These are phyloP conservation scores for Cyberlindnera sargentensis DNA, from an alignment of 805 yeast species.

Conservation along the genomic window DNA sequence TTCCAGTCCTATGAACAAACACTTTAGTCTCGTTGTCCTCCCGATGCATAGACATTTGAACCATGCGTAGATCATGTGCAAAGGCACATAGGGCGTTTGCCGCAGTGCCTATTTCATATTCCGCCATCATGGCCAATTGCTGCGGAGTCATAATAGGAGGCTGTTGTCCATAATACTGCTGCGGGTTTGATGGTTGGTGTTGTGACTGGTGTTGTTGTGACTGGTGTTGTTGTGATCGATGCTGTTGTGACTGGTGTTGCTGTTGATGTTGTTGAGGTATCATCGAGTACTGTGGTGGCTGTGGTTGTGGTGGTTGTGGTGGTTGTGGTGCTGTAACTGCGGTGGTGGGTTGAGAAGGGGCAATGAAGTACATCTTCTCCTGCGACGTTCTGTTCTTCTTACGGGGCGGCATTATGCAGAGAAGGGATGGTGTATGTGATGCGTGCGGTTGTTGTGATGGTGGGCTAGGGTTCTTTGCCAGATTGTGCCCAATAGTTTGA, in stretches of 20 bases:
- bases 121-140: slow-evolving; percentile 1
- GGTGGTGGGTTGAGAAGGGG: not conserved
- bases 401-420: not conserved
- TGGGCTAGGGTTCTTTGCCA: no score
- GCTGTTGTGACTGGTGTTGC: not conserved
- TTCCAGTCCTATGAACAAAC: slow-evolving; percentile 6
- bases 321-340: not conserved
- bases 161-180: not conserved
- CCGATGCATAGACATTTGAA: not conserved
- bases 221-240: not conserved
- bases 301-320: not conserved
- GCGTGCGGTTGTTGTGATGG: no score
- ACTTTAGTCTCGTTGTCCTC: slow-evolving; percentile 3
- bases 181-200: not conserved
- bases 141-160: not conserved
- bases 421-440: not conserved
- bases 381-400: slow-evolving; percentile 4
- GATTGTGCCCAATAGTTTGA: no score
- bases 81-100: not conserved
- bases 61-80: slow-evolving; percentile 1
- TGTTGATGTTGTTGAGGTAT: not conserved
- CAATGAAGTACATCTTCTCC: slow-evolving; percentile 4
- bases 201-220: not conserved
- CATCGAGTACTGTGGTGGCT: not conserved
- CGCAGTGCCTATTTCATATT: slow-evolving; percentile 1